Evolutionary conservation across 768 basidiomycete genomes (phyloP).

Genomic region (Lentinula lateritia): DNA sequence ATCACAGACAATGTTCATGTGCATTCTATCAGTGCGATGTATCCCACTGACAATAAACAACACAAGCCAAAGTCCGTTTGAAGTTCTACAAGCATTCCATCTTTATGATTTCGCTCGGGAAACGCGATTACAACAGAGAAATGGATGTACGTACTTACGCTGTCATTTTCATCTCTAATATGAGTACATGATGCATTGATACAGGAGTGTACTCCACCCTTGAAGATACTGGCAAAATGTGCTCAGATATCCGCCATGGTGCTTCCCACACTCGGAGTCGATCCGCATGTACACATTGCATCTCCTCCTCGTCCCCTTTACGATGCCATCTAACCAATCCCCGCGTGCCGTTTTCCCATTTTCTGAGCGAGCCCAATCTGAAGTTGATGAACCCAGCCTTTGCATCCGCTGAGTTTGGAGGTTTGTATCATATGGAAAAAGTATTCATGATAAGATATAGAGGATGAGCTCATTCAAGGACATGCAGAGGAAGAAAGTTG

Average conservation of each 20-base stretch:
- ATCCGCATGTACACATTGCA: slow-evolving; percentile 40
- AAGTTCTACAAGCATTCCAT: slow-evolving; percentile 41
- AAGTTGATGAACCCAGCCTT: slow-evolving; percentile 6
- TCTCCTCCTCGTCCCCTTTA: slow-evolving; percentile 64
- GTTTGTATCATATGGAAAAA: too few species aligned
- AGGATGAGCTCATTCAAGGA: too few species aligned
- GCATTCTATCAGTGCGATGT: slow-evolving; percentile 27
- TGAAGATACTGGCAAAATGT: slow-evolving; percentile 68
- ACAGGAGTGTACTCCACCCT: slow-evolving; percentile 58
- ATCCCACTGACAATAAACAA: slow-evolving; percentile 5
- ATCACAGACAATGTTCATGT: slow-evolving; percentile 39
- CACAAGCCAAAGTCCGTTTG: slow-evolving; percentile 33
- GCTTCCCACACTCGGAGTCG: not conserved
- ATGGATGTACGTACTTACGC: slow-evolving; percentile 53
- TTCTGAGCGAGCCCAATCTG: slow-evolving; percentile 28
- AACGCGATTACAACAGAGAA: slow-evolving; percentile 76
- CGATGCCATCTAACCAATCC: slow-evolving; percentile 86
- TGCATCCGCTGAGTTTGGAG: not conserved
- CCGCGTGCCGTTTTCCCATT: slow-evolving; percentile 72
- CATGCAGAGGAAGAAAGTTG: too few species aligned
- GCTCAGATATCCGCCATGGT: slow-evolving; percentile 60
- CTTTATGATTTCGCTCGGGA: slow-evolving; percentile 72
- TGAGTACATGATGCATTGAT: not conserved
- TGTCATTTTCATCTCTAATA: not conserved
- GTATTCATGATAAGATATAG: too few species aligned